These are phyloP conservation scores for Magnolia kwangsiensis DNA, from an alignment of 164 flowering plant genomes.

Conservation along the genomic window DNA sequence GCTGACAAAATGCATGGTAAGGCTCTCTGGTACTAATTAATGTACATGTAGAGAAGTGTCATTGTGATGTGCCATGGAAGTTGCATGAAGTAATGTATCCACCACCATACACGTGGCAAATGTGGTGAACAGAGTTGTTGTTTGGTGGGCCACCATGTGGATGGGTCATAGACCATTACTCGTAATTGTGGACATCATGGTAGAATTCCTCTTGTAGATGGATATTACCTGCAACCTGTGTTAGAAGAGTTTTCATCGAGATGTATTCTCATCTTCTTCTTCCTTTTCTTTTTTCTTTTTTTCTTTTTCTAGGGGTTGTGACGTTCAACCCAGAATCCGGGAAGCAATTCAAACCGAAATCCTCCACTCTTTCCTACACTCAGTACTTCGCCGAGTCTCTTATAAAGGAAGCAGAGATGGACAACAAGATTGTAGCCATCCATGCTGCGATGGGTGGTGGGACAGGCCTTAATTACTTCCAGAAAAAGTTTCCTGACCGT, in stretches of 20 bases:
- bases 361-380: conserved; percentile 70
- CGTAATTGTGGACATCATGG: neutral
- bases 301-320: conserved; percentile 59
- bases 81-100: too few relatives aligned
- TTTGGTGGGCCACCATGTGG: neutral
- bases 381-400: conserved; percentile 85
- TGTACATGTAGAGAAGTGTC: neutral
- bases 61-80: neutral
- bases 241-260: neutral
- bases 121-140: neutral
- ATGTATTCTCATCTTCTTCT: conserved; percentile 3
- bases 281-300: neutral
- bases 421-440: conserved; percentile 72
- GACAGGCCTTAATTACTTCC: conserved; percentile 86
- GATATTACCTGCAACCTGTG: neutral
- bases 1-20: conserved; percentile 95
- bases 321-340: conserved; percentile 80
- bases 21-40: neutral
- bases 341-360: conserved; percentile 64
- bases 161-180: too few relatives aligned
- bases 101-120: neutral
- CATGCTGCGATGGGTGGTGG: conserved; percentile 99
- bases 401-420: conserved; percentile 74
- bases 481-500: conserved; percentile 75
- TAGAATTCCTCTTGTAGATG: neutral